phyloP scores from a whole-genome alignment of 495 filamentous ascomycete species.

The Immersiella caudata region DNA sequence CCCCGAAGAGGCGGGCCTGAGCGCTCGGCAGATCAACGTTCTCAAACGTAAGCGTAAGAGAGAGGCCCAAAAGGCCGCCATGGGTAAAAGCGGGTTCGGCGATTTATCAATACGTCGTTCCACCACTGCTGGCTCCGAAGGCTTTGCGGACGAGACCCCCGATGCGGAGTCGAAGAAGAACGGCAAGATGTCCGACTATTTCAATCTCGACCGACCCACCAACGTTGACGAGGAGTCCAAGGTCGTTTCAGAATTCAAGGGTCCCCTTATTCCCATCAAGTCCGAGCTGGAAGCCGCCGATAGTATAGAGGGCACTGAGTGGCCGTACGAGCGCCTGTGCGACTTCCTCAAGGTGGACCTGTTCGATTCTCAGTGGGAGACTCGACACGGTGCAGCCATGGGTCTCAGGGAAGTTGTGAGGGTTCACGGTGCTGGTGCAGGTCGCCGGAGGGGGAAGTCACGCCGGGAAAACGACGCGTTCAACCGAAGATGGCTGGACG shows the following conservation, averaged over 20 bases:
- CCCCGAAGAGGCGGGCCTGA: conserved; percentile 72
- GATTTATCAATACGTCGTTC: conserved; percentile 75
- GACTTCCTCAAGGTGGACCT: conserved; percentile 91
- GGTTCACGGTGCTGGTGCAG: conserved; percentile 90
- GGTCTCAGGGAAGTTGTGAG: conserved; percentile 89
- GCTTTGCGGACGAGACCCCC: conserved; percentile 56
- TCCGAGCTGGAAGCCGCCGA: conserved; percentile 69
- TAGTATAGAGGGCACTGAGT: conserved; percentile 78
- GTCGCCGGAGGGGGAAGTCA: conserved; percentile 69
- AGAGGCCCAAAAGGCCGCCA: conserved; percentile 77
- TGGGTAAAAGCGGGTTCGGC: conserved; percentile 72
- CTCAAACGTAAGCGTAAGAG: conserved; percentile 88
- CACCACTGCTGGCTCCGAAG: conserved; percentile 57
- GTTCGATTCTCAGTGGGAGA: conserved; percentile 94
- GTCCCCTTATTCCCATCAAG: conserved; percentile 62
- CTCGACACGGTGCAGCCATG: conserved; percentile 96
- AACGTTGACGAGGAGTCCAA: conserved; percentile 85
- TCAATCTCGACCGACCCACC: conserved; percentile 73
- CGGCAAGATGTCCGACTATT: conserved; percentile 82
- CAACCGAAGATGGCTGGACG: conserved; percentile 86
- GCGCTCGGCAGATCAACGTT: conserved; percentile 89
- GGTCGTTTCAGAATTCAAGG: conserved; percentile 95
- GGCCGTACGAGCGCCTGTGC: conserved; percentile 92
- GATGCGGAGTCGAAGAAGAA: conserved; percentile 66
- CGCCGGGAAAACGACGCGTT: conserved; percentile 73